A percentile compares a stretch with the other conserved stretches of the same genome.
phyloP scores from a whole-genome alignment of 2,329 filamentous ascomycete genomes.

The Nectriaceae sp. region DNA sequence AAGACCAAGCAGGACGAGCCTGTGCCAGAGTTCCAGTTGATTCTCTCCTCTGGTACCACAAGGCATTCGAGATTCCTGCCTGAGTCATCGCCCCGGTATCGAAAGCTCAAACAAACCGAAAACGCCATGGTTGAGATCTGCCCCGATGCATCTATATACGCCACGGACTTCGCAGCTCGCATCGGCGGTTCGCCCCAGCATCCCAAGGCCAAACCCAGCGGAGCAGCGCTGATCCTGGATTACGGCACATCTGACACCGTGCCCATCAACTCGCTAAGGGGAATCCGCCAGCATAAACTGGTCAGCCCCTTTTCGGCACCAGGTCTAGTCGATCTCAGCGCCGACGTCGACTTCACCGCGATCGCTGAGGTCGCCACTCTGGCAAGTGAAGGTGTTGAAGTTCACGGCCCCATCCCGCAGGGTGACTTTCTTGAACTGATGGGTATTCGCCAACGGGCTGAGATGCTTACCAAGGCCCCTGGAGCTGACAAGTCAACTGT shows the following conservation, averaged over 20 bases:
- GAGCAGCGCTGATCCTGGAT: slow-evolving; percentile 92
- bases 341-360: slow-evolving; percentile 90
- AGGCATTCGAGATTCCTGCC: slow-evolving; percentile 85
- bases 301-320: slow-evolving; percentile 80
- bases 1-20: slow-evolving; percentile 51
- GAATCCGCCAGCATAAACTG: slow-evolving; percentile 75
- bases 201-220: slow-evolving; percentile 65
- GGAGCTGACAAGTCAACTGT: slow-evolving; percentile 47
- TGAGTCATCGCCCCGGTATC: slow-evolving; percentile 77
- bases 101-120: slow-evolving; percentile 65
- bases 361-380: slow-evolving; percentile 79
- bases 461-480: slow-evolving; percentile 59
- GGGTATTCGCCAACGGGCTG: slow-evolving; percentile 79
- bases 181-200: slow-evolving; percentile 69
- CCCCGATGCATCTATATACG: slow-evolving; percentile 81
- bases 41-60: slow-evolving; percentile 72
- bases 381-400: slow-evolving; percentile 79
- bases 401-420: slow-evolving; percentile 90
- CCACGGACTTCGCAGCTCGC: slow-evolving; percentile 76
- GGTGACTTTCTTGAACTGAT: slow-evolving; percentile 75
- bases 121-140: slow-evolving; percentile 85
- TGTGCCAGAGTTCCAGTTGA: slow-evolving; percentile 84
- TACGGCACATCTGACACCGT: slow-evolving; percentile 81
- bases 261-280: slow-evolving; percentile 85
- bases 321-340: slow-evolving; percentile 84